Evolutionary conservation across 139 green algal genomes (phyloP), one percentile per base, ranked within the genome.

Genomic region (Ettlia oleoabundans): DNA sequence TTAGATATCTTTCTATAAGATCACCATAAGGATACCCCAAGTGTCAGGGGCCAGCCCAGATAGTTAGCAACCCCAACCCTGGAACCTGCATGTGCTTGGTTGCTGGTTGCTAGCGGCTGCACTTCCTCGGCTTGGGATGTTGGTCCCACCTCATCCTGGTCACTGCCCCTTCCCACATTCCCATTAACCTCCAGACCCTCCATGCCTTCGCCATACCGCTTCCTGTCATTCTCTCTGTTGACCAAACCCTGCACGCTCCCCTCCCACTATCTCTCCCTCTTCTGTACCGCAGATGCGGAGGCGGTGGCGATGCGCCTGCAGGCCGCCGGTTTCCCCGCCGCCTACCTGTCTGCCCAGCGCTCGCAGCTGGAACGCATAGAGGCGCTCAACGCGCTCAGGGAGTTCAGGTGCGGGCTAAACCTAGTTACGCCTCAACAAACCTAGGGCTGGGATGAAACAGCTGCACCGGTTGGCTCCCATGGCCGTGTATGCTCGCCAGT

Each of bases 321-420:
- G n/a, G 77, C 80, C 0, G 84, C 85, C 0, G 94, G 92, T 79
- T 93, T 89, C 84, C 89, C 92, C 2, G 79, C 91, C 19, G 87
- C 88, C 3, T 90, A 90, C 78, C 84, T 96, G 37, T 95, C 89
- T 1, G 92, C 80, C 2, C 87, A 87, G 53, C 69, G 85, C 33
- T 42, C 81, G 3, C 94, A 97, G 86, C 64, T 82, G 65, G 74
- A 92, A 66, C 86, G 91, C 53, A 89, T 84, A 35, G 76, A 80
- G 53, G 87, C 89, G 43, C 90, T 97, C 86, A 80, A 85, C 33
- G 87, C 87, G 18, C 83, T 96, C 79, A 82, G 88, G 1, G 84
- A 73, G 5, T 95, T 94, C 88, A 86, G 76, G 76, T 82, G 76
- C 4, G 72, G 30, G 28, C 1, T 37, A 28, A 69, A 10, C 18